These are phyloP conservation scores for Debaryomycetaceae sp. DNA, from an alignment of 1,139 yeast genomes.

Conservation along the genomic window DNA sequence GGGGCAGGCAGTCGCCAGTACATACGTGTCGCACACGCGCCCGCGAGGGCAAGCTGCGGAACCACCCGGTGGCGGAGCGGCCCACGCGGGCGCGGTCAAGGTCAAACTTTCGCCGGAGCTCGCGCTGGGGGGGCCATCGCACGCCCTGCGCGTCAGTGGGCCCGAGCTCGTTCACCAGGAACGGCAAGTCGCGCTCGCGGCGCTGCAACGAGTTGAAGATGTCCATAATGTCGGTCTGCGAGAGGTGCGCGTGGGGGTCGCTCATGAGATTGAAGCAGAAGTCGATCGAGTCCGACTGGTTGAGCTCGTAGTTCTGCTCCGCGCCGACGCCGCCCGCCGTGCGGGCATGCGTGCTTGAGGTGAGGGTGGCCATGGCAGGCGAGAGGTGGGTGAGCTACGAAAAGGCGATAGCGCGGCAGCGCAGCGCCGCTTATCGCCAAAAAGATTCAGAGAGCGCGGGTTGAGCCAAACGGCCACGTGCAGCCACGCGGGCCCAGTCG, in stretches of 20 bases:
- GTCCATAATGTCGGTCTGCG: slow-evolving; percentile 34
- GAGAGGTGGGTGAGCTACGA: too few species aligned
- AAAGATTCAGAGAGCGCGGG: too few species aligned
- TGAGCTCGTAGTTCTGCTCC: slow-evolving; percentile 39
- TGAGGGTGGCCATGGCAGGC: too few species aligned
- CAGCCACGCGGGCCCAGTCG: too few species aligned
- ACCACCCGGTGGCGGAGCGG: slow-evolving; percentile 27
- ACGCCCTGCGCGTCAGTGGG: slow-evolving; percentile 34
- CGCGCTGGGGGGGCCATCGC: slow-evolving; percentile 25
- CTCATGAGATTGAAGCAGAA: slow-evolving; percentile 38
- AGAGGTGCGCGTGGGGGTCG: slow-evolving; percentile 31
- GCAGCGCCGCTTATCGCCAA: too few species aligned
- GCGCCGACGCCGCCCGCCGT: too few species aligned
- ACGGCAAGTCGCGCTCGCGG: slow-evolving; percentile 33
- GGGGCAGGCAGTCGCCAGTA: slow-evolving; percentile 9
- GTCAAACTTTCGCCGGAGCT: slow-evolving; percentile 27
- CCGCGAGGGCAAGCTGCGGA: slow-evolving; percentile 36
- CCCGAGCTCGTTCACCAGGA: slow-evolving; percentile 15
- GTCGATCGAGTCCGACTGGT: slow-evolving; percentile 38
- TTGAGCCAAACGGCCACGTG: too few species aligned
- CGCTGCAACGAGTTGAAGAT: slow-evolving; percentile 33
- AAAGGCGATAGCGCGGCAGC: too few species aligned
- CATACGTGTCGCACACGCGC: slow-evolving; percentile 31
- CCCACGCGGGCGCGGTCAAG: slow-evolving; percentile 34
- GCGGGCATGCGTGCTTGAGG: too few species aligned